Percentiles rank a stretch among this genome's conserved stretches.
Evolutionary conservation across 257 asterid genomes (phyloP).

Genomic region (Solanum pennellii): DNA sequence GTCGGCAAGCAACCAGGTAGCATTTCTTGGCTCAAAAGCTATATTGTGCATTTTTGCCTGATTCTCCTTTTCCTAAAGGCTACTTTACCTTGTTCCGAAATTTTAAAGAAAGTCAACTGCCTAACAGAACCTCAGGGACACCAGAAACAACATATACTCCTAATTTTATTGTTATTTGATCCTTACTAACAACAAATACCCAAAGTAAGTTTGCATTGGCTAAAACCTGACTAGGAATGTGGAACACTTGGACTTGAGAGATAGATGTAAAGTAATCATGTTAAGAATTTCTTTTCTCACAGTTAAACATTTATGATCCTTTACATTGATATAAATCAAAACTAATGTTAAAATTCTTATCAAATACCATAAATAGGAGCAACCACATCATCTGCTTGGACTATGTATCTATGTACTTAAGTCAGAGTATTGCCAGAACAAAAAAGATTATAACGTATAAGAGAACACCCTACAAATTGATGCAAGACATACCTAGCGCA

Average conservation of each 20-base stretch:
- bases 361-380: neutral
- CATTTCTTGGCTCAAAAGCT: neutral
- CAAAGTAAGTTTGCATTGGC: neutral
- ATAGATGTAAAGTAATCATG: neutral
- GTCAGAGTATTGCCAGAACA: neutral
- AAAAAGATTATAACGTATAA: neutral
- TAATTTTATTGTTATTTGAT: neutral
- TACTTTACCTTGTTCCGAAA: neutral
- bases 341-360: neutral
- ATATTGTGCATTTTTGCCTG: neutral
- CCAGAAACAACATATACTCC: neutral
- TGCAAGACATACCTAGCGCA: neutral
- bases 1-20: slow-evolving; percentile 49
- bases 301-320: neutral
- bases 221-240: neutral
- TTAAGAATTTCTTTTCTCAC: neutral
- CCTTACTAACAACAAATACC: neutral
- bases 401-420: neutral
- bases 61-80: neutral
- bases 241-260: neutral
- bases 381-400: neutral
- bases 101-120: neutral
- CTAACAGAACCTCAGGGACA: neutral
- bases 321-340: neutral
- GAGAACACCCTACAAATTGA: neutral